Evolutionary conservation across 2,329 filamentous ascomycete genomes (phyloP).

Genomic region (Lizonia empirigonia): DNA sequence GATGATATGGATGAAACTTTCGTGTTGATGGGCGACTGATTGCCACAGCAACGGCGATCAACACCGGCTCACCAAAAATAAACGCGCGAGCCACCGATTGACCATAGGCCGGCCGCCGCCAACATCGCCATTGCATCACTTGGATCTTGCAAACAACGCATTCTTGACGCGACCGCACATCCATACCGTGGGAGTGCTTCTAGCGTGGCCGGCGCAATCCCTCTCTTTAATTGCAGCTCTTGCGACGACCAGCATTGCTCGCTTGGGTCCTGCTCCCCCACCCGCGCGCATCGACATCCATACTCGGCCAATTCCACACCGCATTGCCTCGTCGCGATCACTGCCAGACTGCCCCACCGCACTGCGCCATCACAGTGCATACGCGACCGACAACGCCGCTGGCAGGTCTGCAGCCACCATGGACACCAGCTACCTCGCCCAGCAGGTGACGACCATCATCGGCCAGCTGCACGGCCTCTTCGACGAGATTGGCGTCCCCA

Average conservation of each 20-base stretch:
- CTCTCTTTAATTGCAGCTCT: conserved; percentile 18
- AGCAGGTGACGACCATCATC: conserved; percentile 94
- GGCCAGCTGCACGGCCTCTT: conserved; percentile 92
- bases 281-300: conserved; percentile 5
- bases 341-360: conserved; percentile 26
- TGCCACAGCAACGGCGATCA: conserved; percentile 11
- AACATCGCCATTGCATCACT: conserved; percentile 18
- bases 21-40: conserved; percentile 9
- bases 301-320: conserved; percentile 9
- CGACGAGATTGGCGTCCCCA: conserved; percentile 95
- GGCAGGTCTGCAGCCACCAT: conserved; percentile 58
- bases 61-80: conserved; percentile 15
- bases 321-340: conserved; percentile 28
- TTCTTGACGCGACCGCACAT: conserved; percentile 8
- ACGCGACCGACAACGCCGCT: conserved; percentile 39
- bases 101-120: conserved; percentile 5
- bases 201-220: conserved; percentile 13
- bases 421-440: conserved; percentile 90
- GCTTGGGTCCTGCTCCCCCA: conserved; percentile 5
- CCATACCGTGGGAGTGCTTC: conserved; percentile 9
- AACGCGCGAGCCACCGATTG: conserved; percentile 7
- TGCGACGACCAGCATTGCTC: conserved; percentile 15
- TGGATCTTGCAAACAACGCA: conserved; percentile 7
- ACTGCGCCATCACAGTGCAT: conserved; percentile 40
- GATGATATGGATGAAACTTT: conserved; percentile 15